A percentile compares a stretch with the other conserved stretches of the same genome.
Conservation (phyloP, 345 rosid genomes). For the Populus tremula region DNA sequence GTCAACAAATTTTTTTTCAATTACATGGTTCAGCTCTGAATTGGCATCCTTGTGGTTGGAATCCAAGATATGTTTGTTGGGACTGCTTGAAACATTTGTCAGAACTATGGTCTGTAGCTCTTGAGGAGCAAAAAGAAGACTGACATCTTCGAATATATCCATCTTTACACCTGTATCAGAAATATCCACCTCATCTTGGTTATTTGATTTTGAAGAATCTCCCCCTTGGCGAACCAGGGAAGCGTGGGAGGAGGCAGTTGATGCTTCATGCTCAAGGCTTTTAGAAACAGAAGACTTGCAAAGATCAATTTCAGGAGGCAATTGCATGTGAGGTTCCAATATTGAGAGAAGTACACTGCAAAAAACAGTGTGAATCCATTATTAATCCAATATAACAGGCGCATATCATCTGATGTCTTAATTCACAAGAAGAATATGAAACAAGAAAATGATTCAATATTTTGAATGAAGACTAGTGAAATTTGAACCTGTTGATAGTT, state of each 20-base stretch:
- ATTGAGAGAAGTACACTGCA: constrained; percentile 80
- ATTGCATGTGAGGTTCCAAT: constrained; percentile 68
- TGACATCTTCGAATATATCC: constrained; percentile 54
- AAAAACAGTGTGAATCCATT: constrained; percentile 18
- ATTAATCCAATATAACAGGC: constrained; percentile 1
- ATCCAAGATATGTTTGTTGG: constrained; percentile 27
- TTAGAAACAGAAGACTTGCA: constrained; percentile 48
- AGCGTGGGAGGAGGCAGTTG: constrained; percentile 21
- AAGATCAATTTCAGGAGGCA: constrained; percentile 73
- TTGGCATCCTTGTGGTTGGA: constrained; percentile 31
- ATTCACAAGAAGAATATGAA: background rate
- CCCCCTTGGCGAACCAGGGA: constrained; percentile 27
- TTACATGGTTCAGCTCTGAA: constrained; percentile 33
- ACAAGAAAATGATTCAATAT: background rate
- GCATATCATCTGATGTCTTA: background rate
- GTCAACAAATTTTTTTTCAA: constrained; percentile 28
- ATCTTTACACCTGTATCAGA: constrained; percentile 44
- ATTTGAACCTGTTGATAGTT: background rate
- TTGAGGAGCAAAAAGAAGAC: constrained; percentile 57
- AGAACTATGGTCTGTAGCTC: constrained; percentile 51
- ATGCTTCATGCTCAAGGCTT: constrained; percentile 39
- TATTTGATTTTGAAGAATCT: constrained; percentile 35
- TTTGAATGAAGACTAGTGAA: background rate
- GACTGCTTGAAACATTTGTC: constrained; percentile 33
- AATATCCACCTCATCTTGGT: constrained; percentile 45